phyloP scores from a whole-genome alignment of 164 flowering plant genomes.

The Sedum album region DNA sequence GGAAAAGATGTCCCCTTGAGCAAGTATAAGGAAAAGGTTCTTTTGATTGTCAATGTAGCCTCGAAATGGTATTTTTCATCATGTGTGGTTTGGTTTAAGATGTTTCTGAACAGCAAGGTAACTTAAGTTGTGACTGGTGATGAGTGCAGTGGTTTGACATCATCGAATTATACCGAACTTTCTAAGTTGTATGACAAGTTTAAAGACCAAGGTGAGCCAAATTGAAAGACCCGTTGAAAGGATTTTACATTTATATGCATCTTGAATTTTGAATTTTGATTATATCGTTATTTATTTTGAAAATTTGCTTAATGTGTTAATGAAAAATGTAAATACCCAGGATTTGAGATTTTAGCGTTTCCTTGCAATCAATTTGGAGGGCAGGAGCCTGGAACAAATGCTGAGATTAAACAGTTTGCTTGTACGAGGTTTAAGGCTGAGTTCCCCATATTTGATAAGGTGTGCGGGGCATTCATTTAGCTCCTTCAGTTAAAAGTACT shows the following conservation, averaged over 20 bases:
- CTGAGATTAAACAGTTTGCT: constrained; percentile 78
- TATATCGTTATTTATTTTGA: not conserved
- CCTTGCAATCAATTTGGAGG: constrained; percentile 95
- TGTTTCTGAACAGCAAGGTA: no score
- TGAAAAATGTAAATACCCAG: not conserved
- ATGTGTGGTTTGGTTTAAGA: not conserved
- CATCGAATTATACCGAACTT: constrained; percentile 81
- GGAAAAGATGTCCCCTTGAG: constrained; percentile 66
- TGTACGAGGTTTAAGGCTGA: constrained; percentile 88
- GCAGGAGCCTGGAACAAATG: constrained; percentile 89
- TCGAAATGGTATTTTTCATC: constrained; percentile 56
- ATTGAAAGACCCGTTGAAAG: not conserved
- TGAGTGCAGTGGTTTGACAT: constrained; percentile 61
- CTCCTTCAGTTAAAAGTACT: not conserved
- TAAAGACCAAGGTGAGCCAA: constrained; percentile 65
- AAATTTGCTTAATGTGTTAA: not conserved
- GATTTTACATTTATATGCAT: not conserved
- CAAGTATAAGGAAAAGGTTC: constrained; percentile 79
- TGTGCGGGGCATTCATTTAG: not conserved
- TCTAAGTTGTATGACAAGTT: constrained; percentile 78
- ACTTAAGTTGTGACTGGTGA: constrained; percentile 10
- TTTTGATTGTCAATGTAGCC: constrained; percentile 88
- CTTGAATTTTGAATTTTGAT: no score
- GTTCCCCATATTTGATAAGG: constrained; percentile 95
- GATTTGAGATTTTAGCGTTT: constrained; percentile 41